Evolutionary conservation across 2,329 filamentous ascomycete species (phyloP), one percentile per base, ranked within the genome.

Genomic region (Bimuria novae-zelandiae): DNA sequence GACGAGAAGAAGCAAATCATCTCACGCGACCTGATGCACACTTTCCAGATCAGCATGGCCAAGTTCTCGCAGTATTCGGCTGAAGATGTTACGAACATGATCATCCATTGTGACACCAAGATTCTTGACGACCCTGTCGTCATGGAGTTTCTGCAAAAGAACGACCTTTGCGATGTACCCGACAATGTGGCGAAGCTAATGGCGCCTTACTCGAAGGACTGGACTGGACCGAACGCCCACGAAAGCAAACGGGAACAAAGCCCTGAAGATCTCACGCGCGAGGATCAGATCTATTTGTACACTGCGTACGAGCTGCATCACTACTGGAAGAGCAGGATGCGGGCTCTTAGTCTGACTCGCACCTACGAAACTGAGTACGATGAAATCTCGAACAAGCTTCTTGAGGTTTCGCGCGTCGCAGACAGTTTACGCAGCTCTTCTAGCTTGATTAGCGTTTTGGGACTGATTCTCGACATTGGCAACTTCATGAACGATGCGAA

Each of bases 401-500:
- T 88, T 60, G 87, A 94, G 56, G 86, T 99, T n/a, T 89, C 95
- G 30, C 79, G 80, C 25, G 92, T 96, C 7, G 93, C 92, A 4
- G 93, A 97, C 76, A 89, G 91, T 8, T 79, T 99, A 49, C 85
- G 93, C 42, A 92, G 96, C 70, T 97, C 92, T 1, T 91, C 96
- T 22, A 89, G 91, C 22, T 78, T 99, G 65, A 96, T 97, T 88
- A 97, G 96, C 61, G 92, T 99, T 41, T 84, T 99, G 51, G 92
- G 93, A 54, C 82, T 97, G 57, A 99, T 99, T 75, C 80, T 99
- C 65, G 93, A 97, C 74, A 96, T 99, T 69, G 94, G 94, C 75
- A 99, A 99, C 76, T 99, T 96, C 82, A 99, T 99, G 94, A 99
- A 99, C 80, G 94, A 97, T 71, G 89, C 92, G 50, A 97, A 97